These are phyloP conservation scores for Candida nitratophila DNA, from an alignment of 805 yeast species.

Conservation along the genomic window DNA sequence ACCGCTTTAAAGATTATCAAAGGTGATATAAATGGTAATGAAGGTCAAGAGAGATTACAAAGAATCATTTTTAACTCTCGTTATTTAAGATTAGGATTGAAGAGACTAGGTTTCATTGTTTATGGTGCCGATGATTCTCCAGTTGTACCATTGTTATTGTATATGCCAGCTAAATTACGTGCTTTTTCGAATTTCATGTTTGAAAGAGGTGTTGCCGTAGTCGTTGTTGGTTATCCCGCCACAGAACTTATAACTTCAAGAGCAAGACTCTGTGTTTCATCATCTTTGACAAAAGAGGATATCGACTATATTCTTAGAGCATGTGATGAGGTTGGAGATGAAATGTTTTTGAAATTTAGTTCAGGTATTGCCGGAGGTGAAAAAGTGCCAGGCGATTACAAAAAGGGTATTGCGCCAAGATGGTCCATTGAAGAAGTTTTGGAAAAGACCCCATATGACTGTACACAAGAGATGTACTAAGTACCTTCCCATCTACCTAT, in stretches of 20 bases:
- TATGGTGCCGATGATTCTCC: constrained; percentile 97
- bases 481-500: background rate
- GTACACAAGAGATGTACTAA: constrained; percentile 23
- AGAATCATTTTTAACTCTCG: constrained; percentile 95
- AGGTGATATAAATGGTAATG: constrained; percentile 85
- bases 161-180: constrained; percentile 92
- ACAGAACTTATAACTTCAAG: constrained; percentile 87
- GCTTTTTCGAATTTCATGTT: constrained; percentile 80
- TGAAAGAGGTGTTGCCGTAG: constrained; percentile 81
- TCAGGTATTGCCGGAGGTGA: constrained; percentile 68
- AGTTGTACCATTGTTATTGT: constrained; percentile 81
- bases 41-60: constrained; percentile 84
- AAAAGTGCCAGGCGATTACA: constrained; percentile 45
- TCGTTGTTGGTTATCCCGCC: constrained; percentile 96
- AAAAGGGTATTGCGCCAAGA: constrained; percentile 54
- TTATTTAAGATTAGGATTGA: constrained; percentile 83
- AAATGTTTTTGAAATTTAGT: constrained; percentile 64
- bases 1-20: constrained; percentile 71
- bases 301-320: constrained; percentile 71
- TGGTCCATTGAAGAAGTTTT: constrained; percentile 76
- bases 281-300: constrained; percentile 91
- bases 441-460: constrained; percentile 63
- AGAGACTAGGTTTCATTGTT: constrained; percentile 88
- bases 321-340: constrained; percentile 73
- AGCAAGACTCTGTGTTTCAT: constrained; percentile 86